Conservation (phyloP, 768 basidiomycete species). For the Pleurotus tuoliensis region DNA sequence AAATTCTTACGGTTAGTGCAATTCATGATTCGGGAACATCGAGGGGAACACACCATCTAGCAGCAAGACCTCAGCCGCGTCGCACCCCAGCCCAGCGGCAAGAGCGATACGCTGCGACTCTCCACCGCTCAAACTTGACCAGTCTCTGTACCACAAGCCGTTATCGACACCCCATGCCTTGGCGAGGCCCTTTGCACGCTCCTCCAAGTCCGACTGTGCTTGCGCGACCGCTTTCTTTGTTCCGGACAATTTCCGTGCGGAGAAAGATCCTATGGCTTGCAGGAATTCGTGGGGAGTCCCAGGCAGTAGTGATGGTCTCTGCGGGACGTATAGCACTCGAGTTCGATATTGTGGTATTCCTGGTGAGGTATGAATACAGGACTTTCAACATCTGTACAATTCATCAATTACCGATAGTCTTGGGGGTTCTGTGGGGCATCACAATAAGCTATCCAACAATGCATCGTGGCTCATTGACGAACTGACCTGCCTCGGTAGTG, state of each 20-base stretch:
- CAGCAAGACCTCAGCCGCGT: constrained; percentile 74
- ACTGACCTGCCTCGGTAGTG: constrained; percentile 62
- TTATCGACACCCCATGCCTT: constrained; percentile 62
- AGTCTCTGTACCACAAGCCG: constrained; percentile 74
- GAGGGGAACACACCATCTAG: constrained; percentile 59
- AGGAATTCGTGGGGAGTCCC: constrained; percentile 78
- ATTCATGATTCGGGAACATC: not conserved
- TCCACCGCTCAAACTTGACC: constrained; percentile 81
- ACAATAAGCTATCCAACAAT: not conserved
- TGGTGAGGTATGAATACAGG: constrained; percentile 19
- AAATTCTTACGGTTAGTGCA: not conserved
- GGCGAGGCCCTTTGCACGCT: constrained; percentile 36
- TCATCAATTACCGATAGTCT: constrained; percentile 33
- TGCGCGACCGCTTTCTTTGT: constrained; percentile 10
- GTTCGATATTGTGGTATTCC: constrained; percentile 79
- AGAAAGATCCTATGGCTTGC: constrained; percentile 47
- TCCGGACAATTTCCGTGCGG: constrained; percentile 31
- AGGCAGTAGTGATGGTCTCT: constrained; percentile 82
- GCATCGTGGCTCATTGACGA: not conserved
- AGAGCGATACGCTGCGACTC: constrained; percentile 83
- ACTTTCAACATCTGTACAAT: no score
- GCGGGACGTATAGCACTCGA: constrained; percentile 81
- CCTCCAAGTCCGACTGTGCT: constrained; percentile 17
- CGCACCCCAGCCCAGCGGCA: constrained; percentile 68
- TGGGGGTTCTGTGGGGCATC: constrained; percentile 38